Conservation (phyloP, 768 basidiomycete species). For the Podaxis mareebaensis region DNA sequence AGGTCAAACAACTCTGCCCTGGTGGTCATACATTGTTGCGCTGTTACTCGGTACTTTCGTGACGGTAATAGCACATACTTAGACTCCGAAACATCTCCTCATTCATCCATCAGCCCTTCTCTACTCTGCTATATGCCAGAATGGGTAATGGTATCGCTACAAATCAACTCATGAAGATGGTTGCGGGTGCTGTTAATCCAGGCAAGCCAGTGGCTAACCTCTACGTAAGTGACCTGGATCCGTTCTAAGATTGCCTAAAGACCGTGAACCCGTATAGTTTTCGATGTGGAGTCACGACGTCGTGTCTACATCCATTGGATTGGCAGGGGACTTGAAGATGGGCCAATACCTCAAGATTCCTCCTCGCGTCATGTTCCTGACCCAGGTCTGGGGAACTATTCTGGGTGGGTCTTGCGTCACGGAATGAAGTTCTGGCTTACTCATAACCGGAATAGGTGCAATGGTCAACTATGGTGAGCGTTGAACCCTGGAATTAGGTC, state of each 20-base stretch:
- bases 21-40: conserved; percentile 63
- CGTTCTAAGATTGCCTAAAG: not conserved
- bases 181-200: conserved; percentile 58
- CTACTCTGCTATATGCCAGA: conserved; percentile 54
- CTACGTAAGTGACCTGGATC: conserved; percentile 41
- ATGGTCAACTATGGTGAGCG: conserved; percentile 37
- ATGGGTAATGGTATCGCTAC: conserved; percentile 64
- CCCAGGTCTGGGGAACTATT: conserved; percentile 67
- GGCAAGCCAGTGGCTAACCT: conserved; percentile 71
- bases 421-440: not conserved
- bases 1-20: conserved; percentile 61
- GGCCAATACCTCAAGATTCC: conserved; percentile 73
- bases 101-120: conserved; percentile 44
- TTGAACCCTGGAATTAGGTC: conserved; percentile 6
- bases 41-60: conserved; percentile 50
- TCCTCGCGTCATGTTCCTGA: conserved; percentile 63
- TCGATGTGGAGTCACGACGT: conserved; percentile 71
- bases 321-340: conserved; percentile 68
- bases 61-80: conserved; percentile 26
- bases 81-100: not conserved
- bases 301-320: conserved; percentile 50
- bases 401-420: conserved; percentile 36
- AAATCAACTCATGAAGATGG: conserved; percentile 66
- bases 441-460: conserved; percentile 27
- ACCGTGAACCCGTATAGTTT: conserved; percentile 37